phyloP scores from a whole-genome alignment of 805 yeast genomes.

The Teunomyces stri region DNA sequence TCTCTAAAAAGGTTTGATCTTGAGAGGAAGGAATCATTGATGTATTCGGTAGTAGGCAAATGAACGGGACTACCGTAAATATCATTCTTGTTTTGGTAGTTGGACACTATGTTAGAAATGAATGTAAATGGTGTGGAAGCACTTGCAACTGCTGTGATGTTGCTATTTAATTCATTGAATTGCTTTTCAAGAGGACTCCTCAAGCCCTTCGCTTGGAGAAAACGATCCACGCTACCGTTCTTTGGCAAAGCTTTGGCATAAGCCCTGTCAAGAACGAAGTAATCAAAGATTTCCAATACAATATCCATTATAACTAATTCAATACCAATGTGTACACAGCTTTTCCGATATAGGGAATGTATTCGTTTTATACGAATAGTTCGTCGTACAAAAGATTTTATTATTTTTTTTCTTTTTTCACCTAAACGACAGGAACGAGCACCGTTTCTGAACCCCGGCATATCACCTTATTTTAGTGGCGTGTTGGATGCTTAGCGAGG shows the following conservation, averaged over 20 bases:
- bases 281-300: constrained; percentile 77
- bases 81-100: constrained; percentile 34
- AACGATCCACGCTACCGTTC: constrained; percentile 39
- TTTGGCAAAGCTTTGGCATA: constrained; percentile 72
- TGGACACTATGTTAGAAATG: constrained; percentile 13
- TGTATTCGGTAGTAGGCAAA: constrained; percentile 53
- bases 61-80: constrained; percentile 63
- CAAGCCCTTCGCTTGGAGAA: constrained; percentile 9
- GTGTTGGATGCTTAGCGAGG: neutral
- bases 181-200: neutral
- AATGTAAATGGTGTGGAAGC: constrained; percentile 14
- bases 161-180: neutral
- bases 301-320: constrained; percentile 69
- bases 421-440: constrained; percentile 8
- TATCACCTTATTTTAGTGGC: constrained; percentile 1
- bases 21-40: constrained; percentile 65
- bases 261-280: constrained; percentile 66
- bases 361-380: neutral
- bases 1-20: constrained; percentile 78
- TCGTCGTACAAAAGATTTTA: neutral
- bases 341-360: constrained; percentile 2
- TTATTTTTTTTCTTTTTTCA: neutral
- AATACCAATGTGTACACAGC: neutral
- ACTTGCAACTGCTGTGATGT: constrained; percentile 7
- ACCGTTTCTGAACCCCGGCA: neutral